These are phyloP conservation scores for Aspergillus intermedius DNA, from an alignment of 2,329 filamentous ascomycete species.

Conservation along the genomic window DNA sequence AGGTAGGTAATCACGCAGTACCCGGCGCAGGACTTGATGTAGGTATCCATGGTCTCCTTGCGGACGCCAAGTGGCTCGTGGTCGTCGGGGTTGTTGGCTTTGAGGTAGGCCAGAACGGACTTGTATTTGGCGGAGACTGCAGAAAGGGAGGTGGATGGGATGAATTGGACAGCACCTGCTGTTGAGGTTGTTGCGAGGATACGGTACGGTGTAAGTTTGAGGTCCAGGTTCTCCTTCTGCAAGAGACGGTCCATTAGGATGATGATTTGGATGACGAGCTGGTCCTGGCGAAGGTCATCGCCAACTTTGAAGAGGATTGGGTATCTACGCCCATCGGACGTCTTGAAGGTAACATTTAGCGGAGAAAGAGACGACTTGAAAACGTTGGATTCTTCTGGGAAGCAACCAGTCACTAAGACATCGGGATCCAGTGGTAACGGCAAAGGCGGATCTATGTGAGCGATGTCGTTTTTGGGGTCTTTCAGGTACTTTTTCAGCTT, in stretches of 20 bases:
- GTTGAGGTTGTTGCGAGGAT: conserved; percentile 87
- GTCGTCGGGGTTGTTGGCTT: conserved; percentile 82
- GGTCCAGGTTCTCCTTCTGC: conserved; percentile 90
- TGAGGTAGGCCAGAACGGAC: conserved; percentile 71
- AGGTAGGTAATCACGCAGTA: conserved; percentile 99
- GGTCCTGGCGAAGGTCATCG: conserved; percentile 92
- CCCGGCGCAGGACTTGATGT: conserved; percentile 89
- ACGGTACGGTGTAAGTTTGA: conserved; percentile 92
- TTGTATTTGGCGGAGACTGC: conserved; percentile 79
- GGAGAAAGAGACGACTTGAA: conserved; percentile 95
- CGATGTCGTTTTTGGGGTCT: conserved; percentile 84
- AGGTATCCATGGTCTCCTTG: conserved; percentile 89
- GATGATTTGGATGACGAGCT: conserved; percentile 95
- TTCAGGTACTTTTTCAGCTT: conserved; percentile 75
- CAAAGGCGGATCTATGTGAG: conserved; percentile 75
- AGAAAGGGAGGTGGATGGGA: conserved; percentile 78
- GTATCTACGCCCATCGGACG: conserved; percentile 68
- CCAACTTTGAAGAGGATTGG: conserved; percentile 96
- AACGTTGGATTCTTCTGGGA: conserved; percentile 77
- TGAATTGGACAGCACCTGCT: conserved; percentile 88
- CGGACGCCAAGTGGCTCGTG: conserved; percentile 75
- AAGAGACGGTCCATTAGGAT: conserved; percentile 95
- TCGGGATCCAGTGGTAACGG: conserved; percentile 84
- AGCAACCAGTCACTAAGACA: conserved; percentile 69
- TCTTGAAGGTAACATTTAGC: conserved; percentile 85